Conservation (phyloP, 2,329 filamentous ascomycete genomes). For the Penicillium sp. region DNA sequence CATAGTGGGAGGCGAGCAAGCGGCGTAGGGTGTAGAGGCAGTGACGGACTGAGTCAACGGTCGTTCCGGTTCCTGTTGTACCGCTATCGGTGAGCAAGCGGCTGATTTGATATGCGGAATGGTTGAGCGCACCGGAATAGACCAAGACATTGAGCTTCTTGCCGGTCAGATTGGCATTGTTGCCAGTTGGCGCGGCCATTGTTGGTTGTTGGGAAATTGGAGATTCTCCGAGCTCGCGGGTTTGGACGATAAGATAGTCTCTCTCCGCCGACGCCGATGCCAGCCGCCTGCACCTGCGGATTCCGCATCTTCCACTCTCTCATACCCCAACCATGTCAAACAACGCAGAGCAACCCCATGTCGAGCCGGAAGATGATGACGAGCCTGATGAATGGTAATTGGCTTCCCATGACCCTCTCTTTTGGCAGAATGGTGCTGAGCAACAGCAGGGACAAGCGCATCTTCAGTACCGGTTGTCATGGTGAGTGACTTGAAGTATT, state of each 20-base stretch:
- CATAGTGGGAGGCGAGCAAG: slow-evolving; percentile 87
- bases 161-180: slow-evolving; percentile 56
- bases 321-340: slow-evolving; percentile 58
- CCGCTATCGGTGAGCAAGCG: slow-evolving; percentile 33
- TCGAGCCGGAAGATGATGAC: slow-evolving; percentile 66
- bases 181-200: slow-evolving; percentile 38
- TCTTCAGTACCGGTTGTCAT: slow-evolving; percentile 93
- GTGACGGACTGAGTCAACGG: slow-evolving; percentile 85
- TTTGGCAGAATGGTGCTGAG: slow-evolving; percentile 18
- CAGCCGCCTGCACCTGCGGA: slow-evolving; percentile 18
- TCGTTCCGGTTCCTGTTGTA: slow-evolving; percentile 75
- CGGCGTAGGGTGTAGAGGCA: slow-evolving; percentile 84
- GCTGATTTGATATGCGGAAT: slow-evolving; percentile 29
- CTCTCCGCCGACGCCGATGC: slow-evolving; percentile 18
- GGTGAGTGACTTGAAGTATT: slow-evolving; percentile 58
- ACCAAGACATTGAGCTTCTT: slow-evolving; percentile 88
- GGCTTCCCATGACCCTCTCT: not conserved
- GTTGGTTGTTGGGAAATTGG: slow-evolving; percentile 18
- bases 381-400: slow-evolving; percentile 93
- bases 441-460: slow-evolving; percentile 83
- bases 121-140: slow-evolving; percentile 71
- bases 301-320: slow-evolving; percentile 1
- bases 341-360: slow-evolving; percentile 52
- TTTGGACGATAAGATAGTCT: slow-evolving; percentile 26
- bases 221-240: slow-evolving; percentile 16